Base-by-base conservation (phyloP, 108 stramenopile species). In the Discostella pseudostelligera region DNA sequence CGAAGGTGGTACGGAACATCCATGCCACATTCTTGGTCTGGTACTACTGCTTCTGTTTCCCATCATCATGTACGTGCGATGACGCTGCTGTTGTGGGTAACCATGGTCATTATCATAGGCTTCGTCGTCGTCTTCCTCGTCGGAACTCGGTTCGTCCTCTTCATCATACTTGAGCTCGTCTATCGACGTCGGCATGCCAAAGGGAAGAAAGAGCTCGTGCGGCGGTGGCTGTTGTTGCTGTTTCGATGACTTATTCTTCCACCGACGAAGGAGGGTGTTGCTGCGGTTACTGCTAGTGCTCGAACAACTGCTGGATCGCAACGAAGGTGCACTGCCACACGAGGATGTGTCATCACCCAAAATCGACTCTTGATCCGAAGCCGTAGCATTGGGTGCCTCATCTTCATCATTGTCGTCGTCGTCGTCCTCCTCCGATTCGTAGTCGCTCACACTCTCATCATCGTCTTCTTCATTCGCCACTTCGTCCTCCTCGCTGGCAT, bases 161-260 rank as follows among this genome's bases (percentile, higher is more conserved):
- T 70, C 70, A n/a, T 56, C 69, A 46, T 46, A 62, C 48, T 74
- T 70, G 69, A 66, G 69, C 17, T 21, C 12, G 39, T 76, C 75
- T 56, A 24, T 46, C 4, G 69, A 54, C 14, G 67, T 59, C 0
- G 73, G 8, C 1, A 44, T 45, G 39, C 57, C 59, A 22, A 0
- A 12, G 25, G 73, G 73, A 21, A 74, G 73, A 25, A 62, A 74
- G 22, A 74, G 60, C 20, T 61, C 53, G 47, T 74, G 60, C 40
- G 44, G 47, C 17, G 1, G 5, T 21, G n/a, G 12, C n/a, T 22
- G 21, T 44, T 14, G 43, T 60, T 44, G 19, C 0, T 20, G 40
- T 10, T n/a, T 39, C 5, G 12, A 36, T 5, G 19, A 19, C 17
- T 32, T 3, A 32, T 4, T 5, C 32, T 32, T 32, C 32, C 32